Evolutionary conservation across 345 rosid species (phyloP).

Genomic region (Sisymbrium irio): DNA sequence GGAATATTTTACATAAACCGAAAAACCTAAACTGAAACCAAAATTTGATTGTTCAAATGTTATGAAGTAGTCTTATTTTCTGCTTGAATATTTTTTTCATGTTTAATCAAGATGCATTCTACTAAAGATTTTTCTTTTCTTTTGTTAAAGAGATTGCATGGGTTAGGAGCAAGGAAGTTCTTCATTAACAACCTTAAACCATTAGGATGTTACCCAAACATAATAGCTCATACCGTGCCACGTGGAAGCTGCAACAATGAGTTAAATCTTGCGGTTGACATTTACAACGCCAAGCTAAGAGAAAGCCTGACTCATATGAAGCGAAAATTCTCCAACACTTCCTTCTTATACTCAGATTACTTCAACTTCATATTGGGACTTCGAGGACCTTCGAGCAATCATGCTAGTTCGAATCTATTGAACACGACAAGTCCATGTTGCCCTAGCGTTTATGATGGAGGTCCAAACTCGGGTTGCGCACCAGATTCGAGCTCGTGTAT

Average conservation of each 20-base stretch:
- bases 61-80: background rate
- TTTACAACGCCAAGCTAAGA: slow-evolving; percentile 23
- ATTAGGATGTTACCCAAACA: slow-evolving; percentile 33
- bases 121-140: background rate
- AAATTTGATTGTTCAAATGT: background rate
- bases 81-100: background rate
- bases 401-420: slow-evolving; percentile 13
- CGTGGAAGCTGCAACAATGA: slow-evolving; percentile 16
- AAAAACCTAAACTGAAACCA: background rate
- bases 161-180: slow-evolving; percentile 31
- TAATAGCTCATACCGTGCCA: background rate
- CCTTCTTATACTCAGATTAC: slow-evolving; percentile 31
- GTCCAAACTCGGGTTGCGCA: background rate
- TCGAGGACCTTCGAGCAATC: slow-evolving; percentile 17
- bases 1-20: background rate
- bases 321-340: background rate
- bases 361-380: slow-evolving; percentile 27
- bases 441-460: slow-evolving; percentile 28
- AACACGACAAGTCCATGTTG: slow-evolving; percentile 28
- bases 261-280: background rate
- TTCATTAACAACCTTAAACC: slow-evolving; percentile 35
- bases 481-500: slow-evolving; percentile 1
- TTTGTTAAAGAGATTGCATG: slow-evolving; percentile 20
- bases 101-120: background rate
- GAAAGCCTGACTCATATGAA: background rate